Conservation (phyloP, 106 monocot species). For the Amphibolis antarctica region DNA sequence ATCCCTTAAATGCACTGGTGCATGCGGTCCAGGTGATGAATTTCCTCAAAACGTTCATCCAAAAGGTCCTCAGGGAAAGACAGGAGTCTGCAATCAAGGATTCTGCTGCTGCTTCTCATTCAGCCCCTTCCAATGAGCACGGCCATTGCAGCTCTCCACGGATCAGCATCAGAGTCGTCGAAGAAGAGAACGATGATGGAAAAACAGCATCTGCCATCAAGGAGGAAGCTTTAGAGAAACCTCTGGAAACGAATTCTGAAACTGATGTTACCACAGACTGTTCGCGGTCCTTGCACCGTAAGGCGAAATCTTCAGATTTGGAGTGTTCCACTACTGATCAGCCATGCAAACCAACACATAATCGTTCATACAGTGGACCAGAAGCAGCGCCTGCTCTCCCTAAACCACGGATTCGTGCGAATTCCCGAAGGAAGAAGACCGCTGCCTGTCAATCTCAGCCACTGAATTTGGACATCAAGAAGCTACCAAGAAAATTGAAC, state of each 20-base stretch:
- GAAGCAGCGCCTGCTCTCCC: background rate
- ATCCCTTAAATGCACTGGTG: slow-evolving; percentile 93
- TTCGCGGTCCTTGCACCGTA: background rate
- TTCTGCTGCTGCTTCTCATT: slow-evolving; percentile 4
- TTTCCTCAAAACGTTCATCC: slow-evolving; percentile 69
- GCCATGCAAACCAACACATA: background rate
- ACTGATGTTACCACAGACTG: background rate
- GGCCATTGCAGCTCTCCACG: slow-evolving; percentile 26
- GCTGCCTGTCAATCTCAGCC: background rate
- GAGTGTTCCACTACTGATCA: background rate
- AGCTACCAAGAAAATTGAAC: background rate
- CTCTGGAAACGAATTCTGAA: background rate
- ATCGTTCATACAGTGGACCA: background rate
- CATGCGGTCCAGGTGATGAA: slow-evolving; percentile 97
- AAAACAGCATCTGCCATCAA: background rate
- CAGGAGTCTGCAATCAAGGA: slow-evolving; percentile 19
- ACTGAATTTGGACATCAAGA: background rate
- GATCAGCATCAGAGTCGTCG: slow-evolving; percentile 14
- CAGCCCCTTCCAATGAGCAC: slow-evolving; percentile 40
- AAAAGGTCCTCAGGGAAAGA: slow-evolving; percentile 53
- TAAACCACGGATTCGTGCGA: background rate
- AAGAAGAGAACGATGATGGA: background rate
- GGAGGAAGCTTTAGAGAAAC: background rate
- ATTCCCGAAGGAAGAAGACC: slow-evolving; percentile 7
- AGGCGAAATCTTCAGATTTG: background rate